Percentiles rank a stretch among this genome's conserved stretches.
These are phyloP conservation scores for Ulota crispa DNA, from an alignment of 225 moss, liverwort and hornwort species.

Conservation along the genomic window DNA sequence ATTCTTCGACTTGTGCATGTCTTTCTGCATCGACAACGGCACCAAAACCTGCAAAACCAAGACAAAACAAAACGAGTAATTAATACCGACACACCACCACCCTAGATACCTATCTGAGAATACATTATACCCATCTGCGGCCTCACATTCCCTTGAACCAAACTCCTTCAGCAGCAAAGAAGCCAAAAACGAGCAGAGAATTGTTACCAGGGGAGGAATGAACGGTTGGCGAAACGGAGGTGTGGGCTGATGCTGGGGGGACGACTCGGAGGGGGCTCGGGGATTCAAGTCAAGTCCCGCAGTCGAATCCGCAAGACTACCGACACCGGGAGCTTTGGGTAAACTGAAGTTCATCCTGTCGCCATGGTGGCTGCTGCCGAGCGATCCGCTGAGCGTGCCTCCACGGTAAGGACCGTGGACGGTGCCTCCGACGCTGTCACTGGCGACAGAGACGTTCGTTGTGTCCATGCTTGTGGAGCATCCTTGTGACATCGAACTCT, in stretches of 20 bases:
- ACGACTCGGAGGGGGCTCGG: conserved; percentile 20
- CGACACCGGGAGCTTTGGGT: conserved; percentile 40
- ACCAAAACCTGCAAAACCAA: conserved; percentile 64
- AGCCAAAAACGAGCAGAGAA: neutral
- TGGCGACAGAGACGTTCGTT: conserved; percentile 31
- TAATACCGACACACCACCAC: neutral
- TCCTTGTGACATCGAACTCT: conserved; percentile 54
- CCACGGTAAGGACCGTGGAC: conserved; percentile 53
- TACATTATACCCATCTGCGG: neutral
- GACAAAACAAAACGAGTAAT: no score
- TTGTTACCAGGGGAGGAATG: conserved; percentile 71
- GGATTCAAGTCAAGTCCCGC: conserved; percentile 53
- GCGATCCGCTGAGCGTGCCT: conserved; percentile 29
- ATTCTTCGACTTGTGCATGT: conserved; percentile 40
- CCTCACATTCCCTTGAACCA: no score
- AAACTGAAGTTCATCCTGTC: conserved; percentile 43
- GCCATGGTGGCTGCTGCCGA: conserved; percentile 30
- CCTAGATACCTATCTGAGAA: neutral
- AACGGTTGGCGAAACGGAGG: conserved; percentile 67
- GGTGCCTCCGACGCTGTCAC: conserved; percentile 41
- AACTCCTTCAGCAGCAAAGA: neutral
- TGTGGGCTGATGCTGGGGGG: conserved; percentile 8
- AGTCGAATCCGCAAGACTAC: conserved; percentile 56
- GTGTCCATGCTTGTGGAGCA: conserved; percentile 48
- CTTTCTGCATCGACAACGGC: conserved; percentile 90